phyloP scores from a whole-genome alignment of 2,329 filamentous ascomycete species.

The Thielaviopsis punctulata region DNA sequence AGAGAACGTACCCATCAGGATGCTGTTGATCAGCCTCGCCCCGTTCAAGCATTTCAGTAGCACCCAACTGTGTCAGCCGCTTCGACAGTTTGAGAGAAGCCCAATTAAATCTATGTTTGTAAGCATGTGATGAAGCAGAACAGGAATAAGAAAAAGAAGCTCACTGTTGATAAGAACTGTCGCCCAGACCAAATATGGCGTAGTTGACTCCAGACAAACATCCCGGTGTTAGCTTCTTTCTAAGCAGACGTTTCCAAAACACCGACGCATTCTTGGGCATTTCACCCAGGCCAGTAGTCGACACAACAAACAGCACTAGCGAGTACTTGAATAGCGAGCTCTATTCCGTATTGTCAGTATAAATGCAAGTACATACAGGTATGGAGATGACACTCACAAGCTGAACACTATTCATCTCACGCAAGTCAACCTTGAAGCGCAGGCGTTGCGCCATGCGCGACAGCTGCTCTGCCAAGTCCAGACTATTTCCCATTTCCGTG shows the following conservation, averaged over 20 bases:
- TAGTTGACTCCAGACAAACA: slow-evolving; percentile 56
- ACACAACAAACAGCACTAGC: slow-evolving; percentile 64
- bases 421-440: slow-evolving; percentile 58
- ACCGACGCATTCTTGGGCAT: slow-evolving; percentile 64
- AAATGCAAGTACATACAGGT: slow-evolving; percentile 1
- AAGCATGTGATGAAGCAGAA: neutral
- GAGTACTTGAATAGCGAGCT: slow-evolving; percentile 31
- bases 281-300: slow-evolving; percentile 90
- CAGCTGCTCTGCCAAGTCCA: slow-evolving; percentile 79
- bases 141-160: slow-evolving; percentile 14
- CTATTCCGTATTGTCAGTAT: slow-evolving; percentile 18
- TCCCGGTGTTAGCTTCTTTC: slow-evolving; percentile 56
- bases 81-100: slow-evolving; percentile 77
- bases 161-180: slow-evolving; percentile 85
- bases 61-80: slow-evolving; percentile 68
- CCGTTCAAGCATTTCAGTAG: slow-evolving; percentile 52
- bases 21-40: slow-evolving; percentile 91
- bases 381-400: slow-evolving; percentile 38
- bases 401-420: slow-evolving; percentile 59
- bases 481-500: slow-evolving; percentile 86
- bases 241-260: slow-evolving; percentile 74
- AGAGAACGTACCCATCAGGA: slow-evolving; percentile 60
- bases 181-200: slow-evolving; percentile 78
- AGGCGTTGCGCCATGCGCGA: slow-evolving; percentile 57
- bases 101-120: slow-evolving; percentile 60